Base-by-base conservation (phyloP, 768 basidiomycete genomes). In the Trametes coccinea region DNA sequence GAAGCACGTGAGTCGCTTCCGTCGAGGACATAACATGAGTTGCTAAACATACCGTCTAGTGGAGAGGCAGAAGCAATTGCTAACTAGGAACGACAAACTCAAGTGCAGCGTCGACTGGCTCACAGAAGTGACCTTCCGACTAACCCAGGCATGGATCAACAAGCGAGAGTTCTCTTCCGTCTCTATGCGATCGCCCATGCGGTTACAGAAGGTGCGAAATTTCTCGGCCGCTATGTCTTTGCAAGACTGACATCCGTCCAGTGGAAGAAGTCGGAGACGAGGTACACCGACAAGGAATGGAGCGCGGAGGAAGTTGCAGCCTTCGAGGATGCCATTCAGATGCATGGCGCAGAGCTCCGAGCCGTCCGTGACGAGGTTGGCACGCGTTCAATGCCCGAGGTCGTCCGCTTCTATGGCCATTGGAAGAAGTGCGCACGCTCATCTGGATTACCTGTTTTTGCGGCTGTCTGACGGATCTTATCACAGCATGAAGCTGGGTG, bases 351-450 rank as follows among this genome's bases (percentile, higher is more conserved):
- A 11, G 92, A 94, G 70, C 85, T 94, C 54, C 86, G 90, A 43
- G 82, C 84, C 4, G 88, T 93, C 29, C 79, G 86, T 52, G 89
- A 91, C 31, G 90, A 92, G 69, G 80, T 94, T 45, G 80, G 80
- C 27, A 83, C 86, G 2, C 79, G 92, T 58, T 78, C 86, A 0
- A 82, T 92, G 69, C 78, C 83, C 31, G 93, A 94, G 69, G 84
- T 93, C 5, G 92, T 94, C 31, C 84, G 91, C 16, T 93, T 87
- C 74, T 94, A 91, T 67, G 89, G 86, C 3, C 87, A 84, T 62
- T 94, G 92, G 92, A 94, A 94, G 78, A 90, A 83, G 92, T 92
- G 68, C 41, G 74, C 57, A n/a, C 5, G 3, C n/a, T 17, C 3
- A 17, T 43, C 10, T 45, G 7, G 43, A 9, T 13, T 65, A 17